Conservation (phyloP, 768 basidiomycete genomes). For the Mycena indigotica region DNA sequence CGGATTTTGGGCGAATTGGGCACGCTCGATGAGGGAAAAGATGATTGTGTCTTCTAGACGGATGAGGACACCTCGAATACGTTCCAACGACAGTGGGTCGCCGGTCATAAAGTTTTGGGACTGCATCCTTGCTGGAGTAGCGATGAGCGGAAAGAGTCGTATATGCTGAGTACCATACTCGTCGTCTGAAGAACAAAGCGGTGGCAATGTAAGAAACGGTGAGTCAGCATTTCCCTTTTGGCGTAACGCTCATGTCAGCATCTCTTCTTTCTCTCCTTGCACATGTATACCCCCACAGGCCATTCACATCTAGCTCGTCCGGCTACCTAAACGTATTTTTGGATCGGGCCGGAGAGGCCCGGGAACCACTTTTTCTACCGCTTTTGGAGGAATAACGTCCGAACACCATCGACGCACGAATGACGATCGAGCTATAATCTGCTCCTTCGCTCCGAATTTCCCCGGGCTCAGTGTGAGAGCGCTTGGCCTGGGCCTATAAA, state of each 20-base stretch:
- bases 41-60: slow-evolving; percentile 99
- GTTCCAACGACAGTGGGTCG: slow-evolving; percentile 85
- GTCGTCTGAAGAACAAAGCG: no score
- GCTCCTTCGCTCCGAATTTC: slow-evolving; percentile 3
- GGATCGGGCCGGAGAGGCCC: no score
- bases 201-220: no score
- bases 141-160: neutral
- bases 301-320: no score
- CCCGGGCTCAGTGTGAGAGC: slow-evolving; percentile 10
- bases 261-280: no score
- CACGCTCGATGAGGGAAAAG: slow-evolving; percentile 94
- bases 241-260: no score
- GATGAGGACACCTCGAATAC: slow-evolving; percentile 83
- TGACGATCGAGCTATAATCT: neutral
- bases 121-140: slow-evolving; percentile 42
- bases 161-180: neutral
- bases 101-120: slow-evolving; percentile 73
- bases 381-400: no score
- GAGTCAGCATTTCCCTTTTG: no score
- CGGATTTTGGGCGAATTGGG: slow-evolving; percentile 94
- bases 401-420: neutral
- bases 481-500: neutral
- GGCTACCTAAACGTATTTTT: no score
- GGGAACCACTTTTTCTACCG: no score
- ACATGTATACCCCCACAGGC: no score